Conservation (phyloP, 805 yeast genomes). For the Candida ulmi region DNA sequence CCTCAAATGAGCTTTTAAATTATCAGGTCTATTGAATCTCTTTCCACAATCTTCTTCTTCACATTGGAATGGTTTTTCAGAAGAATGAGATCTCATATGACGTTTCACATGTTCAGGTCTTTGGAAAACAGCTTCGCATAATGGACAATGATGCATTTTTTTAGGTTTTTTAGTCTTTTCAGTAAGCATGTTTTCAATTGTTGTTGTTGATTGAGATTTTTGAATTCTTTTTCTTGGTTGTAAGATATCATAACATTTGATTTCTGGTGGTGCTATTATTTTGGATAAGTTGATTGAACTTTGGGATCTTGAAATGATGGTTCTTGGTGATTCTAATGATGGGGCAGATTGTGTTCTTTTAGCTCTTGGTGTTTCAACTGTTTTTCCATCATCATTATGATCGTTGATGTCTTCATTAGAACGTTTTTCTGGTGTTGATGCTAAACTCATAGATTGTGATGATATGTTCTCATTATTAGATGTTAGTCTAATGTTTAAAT, state of each 20-base stretch:
- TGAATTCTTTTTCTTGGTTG: slow-evolving; percentile 17
- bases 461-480: slow-evolving; percentile 13
- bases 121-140: slow-evolving; percentile 58
- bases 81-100: slow-evolving; percentile 72
- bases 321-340: not conserved
- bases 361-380: not conserved
- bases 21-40: slow-evolving; percentile 65
- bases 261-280: slow-evolving; percentile 33
- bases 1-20: slow-evolving; percentile 66
- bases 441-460: not conserved
- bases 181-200: slow-evolving; percentile 17
- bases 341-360: slow-evolving; percentile 5
- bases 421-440: not conserved
- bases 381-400: not conserved
- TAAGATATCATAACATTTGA: slow-evolving; percentile 21
- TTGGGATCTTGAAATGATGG: slow-evolving; percentile 32
- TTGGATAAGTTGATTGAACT: slow-evolving; percentile 52
- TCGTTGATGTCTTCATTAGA: not conserved
- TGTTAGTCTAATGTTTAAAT: slow-evolving; percentile 24
- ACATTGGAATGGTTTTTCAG: slow-evolving; percentile 71
- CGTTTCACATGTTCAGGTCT: slow-evolving; percentile 71
- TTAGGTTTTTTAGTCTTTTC: slow-evolving; percentile 30
- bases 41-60: slow-evolving; percentile 54
- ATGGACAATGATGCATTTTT: slow-evolving; percentile 59
- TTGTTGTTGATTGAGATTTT: slow-evolving; percentile 17